Conservation (phyloP, 257 asterid genomes). For the Rubia yunnanensis region DNA sequence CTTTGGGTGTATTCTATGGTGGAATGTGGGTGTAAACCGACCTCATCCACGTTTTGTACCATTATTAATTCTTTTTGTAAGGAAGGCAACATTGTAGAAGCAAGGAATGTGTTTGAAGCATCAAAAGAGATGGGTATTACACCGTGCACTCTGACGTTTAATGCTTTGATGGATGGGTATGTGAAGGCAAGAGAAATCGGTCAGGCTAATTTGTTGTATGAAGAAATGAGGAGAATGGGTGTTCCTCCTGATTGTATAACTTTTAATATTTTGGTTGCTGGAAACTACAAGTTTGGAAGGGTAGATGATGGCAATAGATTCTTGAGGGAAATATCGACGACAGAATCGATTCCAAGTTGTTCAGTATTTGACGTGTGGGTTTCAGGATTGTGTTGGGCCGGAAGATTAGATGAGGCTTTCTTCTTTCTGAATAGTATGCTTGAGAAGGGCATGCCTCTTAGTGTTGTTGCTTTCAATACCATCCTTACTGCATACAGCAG, state of each 20-base stretch:
- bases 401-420: conserved; percentile 67
- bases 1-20: conserved; percentile 55
- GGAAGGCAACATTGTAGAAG: conserved; percentile 71
- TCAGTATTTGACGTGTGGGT: conserved; percentile 46
- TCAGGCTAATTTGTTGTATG: conserved; percentile 52
- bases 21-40: conserved; percentile 61
- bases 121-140: conserved; percentile 50
- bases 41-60: conserved; percentile 47
- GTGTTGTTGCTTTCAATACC: conserved; percentile 65
- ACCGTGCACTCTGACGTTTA: conserved; percentile 47
- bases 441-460: conserved; percentile 65
- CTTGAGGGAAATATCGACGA: conserved; percentile 38
- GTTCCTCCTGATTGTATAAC: conserved; percentile 71
- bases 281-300: conserved; percentile 69
- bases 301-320: conserved; percentile 39
- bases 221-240: conserved; percentile 62
- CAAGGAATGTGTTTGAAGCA: conserved; percentile 54
- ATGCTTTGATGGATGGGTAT: conserved; percentile 79
- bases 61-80: conserved; percentile 63
- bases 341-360: conserved; percentile 33
- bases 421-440: conserved; percentile 48
- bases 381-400: conserved; percentile 70
- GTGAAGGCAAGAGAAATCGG: conserved; percentile 68
- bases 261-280: conserved; percentile 67
- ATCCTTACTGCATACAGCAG: conserved; percentile 66